These are phyloP conservation scores for Sordaria brevicollis DNA, from an alignment of 495 filamentous ascomycete species.

Conservation along the genomic window DNA sequence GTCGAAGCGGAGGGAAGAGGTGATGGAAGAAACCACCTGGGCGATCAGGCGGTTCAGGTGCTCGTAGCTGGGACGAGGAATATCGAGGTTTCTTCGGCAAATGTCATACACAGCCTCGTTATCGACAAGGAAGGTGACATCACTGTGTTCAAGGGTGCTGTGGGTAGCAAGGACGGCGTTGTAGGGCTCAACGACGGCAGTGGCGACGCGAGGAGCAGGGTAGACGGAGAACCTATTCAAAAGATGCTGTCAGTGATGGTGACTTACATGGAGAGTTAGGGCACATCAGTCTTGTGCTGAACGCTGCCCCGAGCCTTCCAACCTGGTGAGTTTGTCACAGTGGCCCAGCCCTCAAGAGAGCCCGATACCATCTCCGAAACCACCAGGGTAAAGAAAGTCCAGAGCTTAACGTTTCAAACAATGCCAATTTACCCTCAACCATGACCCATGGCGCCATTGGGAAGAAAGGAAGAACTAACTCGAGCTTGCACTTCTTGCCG, in stretches of 20 bases:
- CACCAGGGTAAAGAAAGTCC: neutral
- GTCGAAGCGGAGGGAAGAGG: slow-evolving; percentile 80
- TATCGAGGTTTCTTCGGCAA: slow-evolving; percentile 80
- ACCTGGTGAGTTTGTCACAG: neutral
- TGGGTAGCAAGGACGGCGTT: slow-evolving; percentile 86
- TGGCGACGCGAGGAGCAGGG: slow-evolving; percentile 75
- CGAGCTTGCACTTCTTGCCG: slow-evolving; percentile 90
- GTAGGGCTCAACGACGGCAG: slow-evolving; percentile 87
- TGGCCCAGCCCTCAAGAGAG: neutral
- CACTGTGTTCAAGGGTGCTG: slow-evolving; percentile 87
- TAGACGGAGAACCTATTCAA: slow-evolving; percentile 59
- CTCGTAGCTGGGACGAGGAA: slow-evolving; percentile 76
- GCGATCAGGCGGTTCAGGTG: slow-evolving; percentile 86
- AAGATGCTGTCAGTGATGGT: neutral
- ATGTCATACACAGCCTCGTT: slow-evolving; percentile 93
- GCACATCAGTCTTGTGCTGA: neutral
- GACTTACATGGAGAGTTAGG: neutral
- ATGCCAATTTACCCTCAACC: neutral
- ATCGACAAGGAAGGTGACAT: slow-evolving; percentile 88
- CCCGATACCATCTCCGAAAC: neutral
- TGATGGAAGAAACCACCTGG: slow-evolving; percentile 87
- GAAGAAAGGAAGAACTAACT: slow-evolving; percentile 20
- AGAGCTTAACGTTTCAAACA: neutral
- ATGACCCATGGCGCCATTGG: neutral
- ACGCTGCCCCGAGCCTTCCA: neutral